Conservation (phyloP, 352 stramenopile genomes). For the Phytopythium kandeliae region DNA sequence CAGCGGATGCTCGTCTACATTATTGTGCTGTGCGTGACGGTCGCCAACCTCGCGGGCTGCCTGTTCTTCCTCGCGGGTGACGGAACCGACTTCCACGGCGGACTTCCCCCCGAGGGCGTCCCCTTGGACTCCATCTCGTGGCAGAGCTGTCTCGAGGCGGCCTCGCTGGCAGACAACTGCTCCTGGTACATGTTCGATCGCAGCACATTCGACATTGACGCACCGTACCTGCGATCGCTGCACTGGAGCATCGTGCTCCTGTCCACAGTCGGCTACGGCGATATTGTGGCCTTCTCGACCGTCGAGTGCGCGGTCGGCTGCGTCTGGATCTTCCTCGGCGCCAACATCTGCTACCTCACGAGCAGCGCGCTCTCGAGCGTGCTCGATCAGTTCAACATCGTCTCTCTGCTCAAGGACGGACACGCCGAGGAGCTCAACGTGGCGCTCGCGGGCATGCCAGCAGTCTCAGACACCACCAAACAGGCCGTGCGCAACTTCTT, state of each 20-base stretch:
- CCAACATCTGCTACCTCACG: constrained; percentile 73
- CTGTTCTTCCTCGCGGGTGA: constrained; percentile 58
- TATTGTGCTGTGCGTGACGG: constrained; percentile 31
- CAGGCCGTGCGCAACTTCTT: constrained; percentile 55
- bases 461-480: constrained; percentile 43
- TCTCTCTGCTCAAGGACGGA: constrained; percentile 36
- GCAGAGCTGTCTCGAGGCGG: constrained; percentile 38
- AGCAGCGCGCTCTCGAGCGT: constrained; percentile 52
- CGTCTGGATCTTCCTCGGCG: constrained; percentile 68
- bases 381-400: constrained; percentile 42
- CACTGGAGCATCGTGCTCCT: constrained; percentile 70
- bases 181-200: constrained; percentile 70
- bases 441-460: constrained; percentile 33
- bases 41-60: constrained; percentile 39
- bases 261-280: constrained; percentile 66
- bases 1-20: constrained; percentile 47
- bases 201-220: constrained; percentile 51
- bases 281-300: constrained; percentile 57
- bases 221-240: constrained; percentile 52
- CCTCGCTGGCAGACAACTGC: constrained; percentile 48
- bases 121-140: constrained; percentile 22
- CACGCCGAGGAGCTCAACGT: constrained; percentile 62
- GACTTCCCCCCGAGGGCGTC: constrained; percentile 28
- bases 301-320: constrained; percentile 45
- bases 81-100: constrained; percentile 29